phyloP scores from a whole-genome alignment of 805 yeast genomes.

The Kodamaea hsintzibuensis region DNA sequence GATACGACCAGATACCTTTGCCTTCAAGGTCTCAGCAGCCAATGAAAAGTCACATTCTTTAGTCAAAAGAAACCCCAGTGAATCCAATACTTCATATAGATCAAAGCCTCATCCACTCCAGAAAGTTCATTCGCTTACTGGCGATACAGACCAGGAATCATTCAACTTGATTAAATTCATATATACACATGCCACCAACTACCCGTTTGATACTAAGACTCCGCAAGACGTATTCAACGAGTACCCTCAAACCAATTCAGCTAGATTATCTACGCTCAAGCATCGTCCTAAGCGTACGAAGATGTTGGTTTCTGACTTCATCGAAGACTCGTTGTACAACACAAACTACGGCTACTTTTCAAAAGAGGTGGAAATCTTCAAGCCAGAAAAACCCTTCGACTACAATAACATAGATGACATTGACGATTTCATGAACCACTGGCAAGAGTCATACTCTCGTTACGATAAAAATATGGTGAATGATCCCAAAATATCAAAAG shows the following conservation, averaged over 20 bases:
- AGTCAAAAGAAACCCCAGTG: conserved; percentile 3
- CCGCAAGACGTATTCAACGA: conserved; percentile 42
- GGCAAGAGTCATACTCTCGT: conserved; percentile 62
- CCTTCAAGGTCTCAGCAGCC: conserved; percentile 37
- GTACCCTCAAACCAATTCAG: conserved; percentile 35
- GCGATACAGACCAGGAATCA: conserved; percentile 6
- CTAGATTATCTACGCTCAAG: conserved; percentile 31
- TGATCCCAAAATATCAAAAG: conserved; percentile 13
- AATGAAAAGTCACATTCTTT: conserved; percentile 20
- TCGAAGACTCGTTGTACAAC: conserved; percentile 81
- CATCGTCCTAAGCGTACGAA: conserved; percentile 61
- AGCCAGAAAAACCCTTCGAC: conserved; percentile 63
- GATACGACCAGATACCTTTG: conserved; percentile 46
- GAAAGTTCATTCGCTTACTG: conserved; percentile 10
- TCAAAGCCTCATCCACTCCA: conserved; percentile 27
- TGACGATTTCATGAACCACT: conserved; percentile 67
- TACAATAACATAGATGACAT: conserved; percentile 57
- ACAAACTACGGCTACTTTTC: conserved; percentile 82
- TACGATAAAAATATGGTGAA: conserved; percentile 37
- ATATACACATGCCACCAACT: conserved; percentile 41
- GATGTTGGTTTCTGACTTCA: conserved; percentile 77
- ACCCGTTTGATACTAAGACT: conserved; percentile 37
- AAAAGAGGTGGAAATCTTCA: conserved; percentile 74
- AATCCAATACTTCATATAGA: background rate
- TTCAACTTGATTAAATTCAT: conserved; percentile 36